Evolutionary conservation across 202 grass and related monocot genomes (phyloP).

Genomic region (Carex arenaria): DNA sequence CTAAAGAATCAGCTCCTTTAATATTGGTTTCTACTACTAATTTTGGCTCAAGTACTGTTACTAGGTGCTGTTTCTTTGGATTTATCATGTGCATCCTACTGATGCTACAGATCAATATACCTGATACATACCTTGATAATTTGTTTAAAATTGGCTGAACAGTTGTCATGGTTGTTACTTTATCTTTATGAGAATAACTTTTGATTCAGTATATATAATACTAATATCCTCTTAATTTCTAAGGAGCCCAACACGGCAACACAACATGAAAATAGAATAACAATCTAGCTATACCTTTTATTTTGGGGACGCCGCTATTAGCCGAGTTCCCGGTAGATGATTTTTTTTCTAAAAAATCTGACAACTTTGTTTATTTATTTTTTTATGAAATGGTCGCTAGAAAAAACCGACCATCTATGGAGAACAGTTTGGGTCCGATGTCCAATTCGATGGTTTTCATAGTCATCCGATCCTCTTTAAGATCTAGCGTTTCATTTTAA

Average conservation of each 20-base stretch:
- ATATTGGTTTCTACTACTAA: neutral
- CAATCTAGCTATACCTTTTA: neutral
- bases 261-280: neutral
- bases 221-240: neutral
- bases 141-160: neutral
- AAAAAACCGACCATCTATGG: too few relatives aligned
- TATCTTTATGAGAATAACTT: neutral
- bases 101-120: neutral
- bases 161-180: neutral
- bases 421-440: too few relatives aligned
- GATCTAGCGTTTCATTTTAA: too few relatives aligned
- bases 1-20: neutral
- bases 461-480: too few relatives aligned
- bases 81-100: neutral
- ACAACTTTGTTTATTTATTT: too few relatives aligned
- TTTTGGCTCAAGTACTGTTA: neutral
- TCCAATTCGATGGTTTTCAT: too few relatives aligned
- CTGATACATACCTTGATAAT: neutral
- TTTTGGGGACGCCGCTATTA: too few relatives aligned
- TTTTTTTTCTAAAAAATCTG: too few relatives aligned
- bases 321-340: too few relatives aligned
- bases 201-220: neutral
- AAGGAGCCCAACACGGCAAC: neutral
- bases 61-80: constrained; percentile 10
- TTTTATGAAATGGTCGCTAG: too few relatives aligned